A percentile compares a stretch with the other conserved stretches of the same genome.
These are phyloP conservation scores for Lactarius trivialis DNA, from an alignment of 768 basidiomycete species.

Conservation along the genomic window DNA sequence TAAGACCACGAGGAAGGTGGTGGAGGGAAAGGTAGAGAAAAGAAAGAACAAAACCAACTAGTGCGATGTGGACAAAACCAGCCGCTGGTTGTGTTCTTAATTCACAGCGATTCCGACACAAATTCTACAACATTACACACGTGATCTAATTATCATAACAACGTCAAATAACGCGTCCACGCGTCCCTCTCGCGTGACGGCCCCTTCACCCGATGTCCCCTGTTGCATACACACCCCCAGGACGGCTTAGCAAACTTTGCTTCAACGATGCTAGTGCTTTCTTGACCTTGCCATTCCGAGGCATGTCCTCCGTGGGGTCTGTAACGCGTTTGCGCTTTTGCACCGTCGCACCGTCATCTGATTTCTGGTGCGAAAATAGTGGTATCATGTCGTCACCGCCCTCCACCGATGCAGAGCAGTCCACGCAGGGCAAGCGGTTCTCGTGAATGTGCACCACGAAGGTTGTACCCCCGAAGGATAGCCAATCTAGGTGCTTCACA, in stretches of 20 bases:
- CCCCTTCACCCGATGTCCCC: neutral
- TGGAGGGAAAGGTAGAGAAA: neutral
- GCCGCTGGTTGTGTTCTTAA: constrained; percentile 23
- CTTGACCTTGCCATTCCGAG: constrained; percentile 52
- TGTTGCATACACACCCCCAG: constrained; percentile 23
- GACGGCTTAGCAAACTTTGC: constrained; percentile 53
- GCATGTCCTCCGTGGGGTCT: constrained; percentile 18
- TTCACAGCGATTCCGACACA: constrained; percentile 14
- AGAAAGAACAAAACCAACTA: neutral
- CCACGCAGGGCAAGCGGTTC: constrained; percentile 51
- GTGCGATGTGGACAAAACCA: constrained; percentile 20
- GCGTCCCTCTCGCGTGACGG: constrained; percentile 18
- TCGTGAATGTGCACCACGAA: constrained; percentile 67
- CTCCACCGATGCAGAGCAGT: constrained; percentile 46
- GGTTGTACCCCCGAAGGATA: constrained; percentile 65
- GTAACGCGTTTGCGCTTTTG: constrained; percentile 26
- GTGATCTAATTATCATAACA: constrained; percentile 19
- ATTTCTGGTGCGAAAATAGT: constrained; percentile 37
- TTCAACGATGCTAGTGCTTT: constrained; percentile 61
- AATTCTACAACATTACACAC: constrained; percentile 17
- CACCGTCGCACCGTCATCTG: neutral
- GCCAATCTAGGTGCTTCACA: constrained; percentile 55
- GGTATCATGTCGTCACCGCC: constrained; percentile 46
- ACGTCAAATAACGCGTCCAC: constrained; percentile 23
- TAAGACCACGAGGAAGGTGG: constrained; percentile 11